Evolutionary conservation across 768 basidiomycete species (phyloP).

Genomic region (Hygrophoropsis aurantiaca): DNA sequence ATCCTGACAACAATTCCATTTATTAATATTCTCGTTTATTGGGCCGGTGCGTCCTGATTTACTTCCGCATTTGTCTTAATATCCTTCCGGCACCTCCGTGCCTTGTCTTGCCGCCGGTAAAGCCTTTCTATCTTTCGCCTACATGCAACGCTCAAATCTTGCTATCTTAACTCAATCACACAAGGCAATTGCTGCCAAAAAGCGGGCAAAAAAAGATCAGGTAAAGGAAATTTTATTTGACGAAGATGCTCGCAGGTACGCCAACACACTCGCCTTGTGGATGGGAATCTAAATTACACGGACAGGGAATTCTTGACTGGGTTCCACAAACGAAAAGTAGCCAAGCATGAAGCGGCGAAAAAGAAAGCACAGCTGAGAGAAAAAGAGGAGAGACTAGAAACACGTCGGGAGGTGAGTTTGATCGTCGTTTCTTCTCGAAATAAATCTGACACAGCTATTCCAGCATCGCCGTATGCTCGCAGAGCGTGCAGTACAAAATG

Average conservation of each 20-base stretch:
- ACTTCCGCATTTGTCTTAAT: constrained; percentile 8
- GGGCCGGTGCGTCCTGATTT: constrained; percentile 9
- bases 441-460: constrained; percentile 9
- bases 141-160: constrained; percentile 45
- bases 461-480: constrained; percentile 79
- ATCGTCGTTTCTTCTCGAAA: constrained; percentile 6
- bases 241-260: constrained; percentile 76
- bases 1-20: constrained; percentile 10
- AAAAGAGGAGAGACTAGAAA: constrained; percentile 70
- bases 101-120: constrained; percentile 12
- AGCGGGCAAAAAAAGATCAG: constrained; percentile 62
- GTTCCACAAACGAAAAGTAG: constrained; percentile 89
- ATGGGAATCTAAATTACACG: not conserved
- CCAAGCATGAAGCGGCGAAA: constrained; percentile 75
- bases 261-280: constrained; percentile 14
- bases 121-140: constrained; percentile 13
- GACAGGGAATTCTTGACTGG: constrained; percentile 87
- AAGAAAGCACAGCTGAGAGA: constrained; percentile 74
- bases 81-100: constrained; percentile 3
- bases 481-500: constrained; percentile 78
- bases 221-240: constrained; percentile 84
- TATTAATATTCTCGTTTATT: constrained; percentile 2
- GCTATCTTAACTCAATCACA: constrained; percentile 63
- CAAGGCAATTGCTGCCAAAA: constrained; percentile 64
- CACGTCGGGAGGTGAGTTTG: constrained; percentile 70